Evolutionary conservation across 169 alveolate genomes (phyloP), one percentile per base, ranked within the genome.

Genomic region (Babesia caballi): DNA sequence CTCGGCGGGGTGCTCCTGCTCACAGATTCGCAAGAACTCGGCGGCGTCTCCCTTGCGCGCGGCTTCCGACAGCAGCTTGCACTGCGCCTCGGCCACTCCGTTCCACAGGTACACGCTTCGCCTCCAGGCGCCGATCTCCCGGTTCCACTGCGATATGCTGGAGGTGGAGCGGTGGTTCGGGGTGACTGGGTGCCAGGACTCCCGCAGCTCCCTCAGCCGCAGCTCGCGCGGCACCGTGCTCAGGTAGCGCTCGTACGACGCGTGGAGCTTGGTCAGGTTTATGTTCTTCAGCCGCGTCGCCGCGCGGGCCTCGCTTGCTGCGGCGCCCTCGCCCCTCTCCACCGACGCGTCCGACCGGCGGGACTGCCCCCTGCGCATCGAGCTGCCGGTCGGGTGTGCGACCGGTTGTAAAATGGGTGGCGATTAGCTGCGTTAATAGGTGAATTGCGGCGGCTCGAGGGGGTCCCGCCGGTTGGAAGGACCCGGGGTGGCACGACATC

Each of bases 71-170:
- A 58, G 42, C 30, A 81, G 54, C 2, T 35, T 81, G 46, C 80
- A 71, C 72, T 74, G 76, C 54, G 72, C 60, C 46, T 67, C 87
- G 44, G 56, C 58, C n/a, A 42, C 41, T 23, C 60, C 57, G 25
- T 83, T 83, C 91, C 91, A 88, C 21, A 80, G 76, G 38, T 88
- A 85, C n/a, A 88, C 65, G 35, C 52, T 73, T 36, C 66, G 84
- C 36, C 93, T 66, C 93, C 93, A 88, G 42, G 77, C 77, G 56
- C 78, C 44, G 21, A 88, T 58, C 67, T 82, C 88, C 35, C 49
- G 58, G 54, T 82, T 88, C 93, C 93, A 88, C 53, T 81, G 90
- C 4, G 93, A 88, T 41, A 78, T 58, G 50, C 87, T 84, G 19
- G 65, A n/a, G 30, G 76, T 47, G 53, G 69, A 65, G 35, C 82